Evolutionary conservation across 495 filamentous ascomycete genomes (phyloP).

Genomic region (Astrocystis sublimbata): DNA sequence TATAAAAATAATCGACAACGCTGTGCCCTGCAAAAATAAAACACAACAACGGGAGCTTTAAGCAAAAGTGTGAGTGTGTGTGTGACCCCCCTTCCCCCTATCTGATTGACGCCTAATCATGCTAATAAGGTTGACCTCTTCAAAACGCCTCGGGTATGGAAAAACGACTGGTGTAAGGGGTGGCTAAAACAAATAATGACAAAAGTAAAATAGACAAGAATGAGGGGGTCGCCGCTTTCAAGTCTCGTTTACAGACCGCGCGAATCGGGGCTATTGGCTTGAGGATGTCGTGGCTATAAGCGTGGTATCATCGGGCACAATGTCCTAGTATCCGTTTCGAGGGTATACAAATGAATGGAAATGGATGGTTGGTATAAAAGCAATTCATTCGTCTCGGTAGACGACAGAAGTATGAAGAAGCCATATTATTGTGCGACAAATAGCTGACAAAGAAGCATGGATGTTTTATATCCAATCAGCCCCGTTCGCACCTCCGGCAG

Average conservation of each 20-base stretch:
- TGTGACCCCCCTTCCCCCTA: too few relatives aligned
- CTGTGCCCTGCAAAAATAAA: constrained; percentile 20
- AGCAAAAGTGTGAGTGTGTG: constrained; percentile 23
- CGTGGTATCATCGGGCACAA: neutral
- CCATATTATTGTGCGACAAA: neutral
- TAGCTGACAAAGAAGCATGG: neutral
- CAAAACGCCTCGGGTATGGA: constrained; percentile 23
- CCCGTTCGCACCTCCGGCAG: constrained; percentile 16
- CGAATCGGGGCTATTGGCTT: neutral
- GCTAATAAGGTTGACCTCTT: constrained; percentile 26
- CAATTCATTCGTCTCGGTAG: neutral
- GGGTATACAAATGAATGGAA: neutral
- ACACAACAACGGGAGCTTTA: constrained; percentile 12
- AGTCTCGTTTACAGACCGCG: neutral
- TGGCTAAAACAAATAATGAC: neutral
- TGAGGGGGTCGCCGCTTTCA: neutral
- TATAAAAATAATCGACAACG: neutral
- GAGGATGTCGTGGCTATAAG: neutral
- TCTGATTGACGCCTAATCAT: constrained; percentile 36
- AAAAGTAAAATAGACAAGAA: constrained; percentile 2
- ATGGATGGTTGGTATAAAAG: neutral
- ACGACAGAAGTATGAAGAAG: neutral
- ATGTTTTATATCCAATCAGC: constrained; percentile 30
- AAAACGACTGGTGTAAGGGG: constrained; percentile 19
- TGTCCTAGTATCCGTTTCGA: neutral